These are phyloP conservation scores for Oxyria digyna DNA, from an alignment of 148 eudicot species.

Conservation along the genomic window DNA sequence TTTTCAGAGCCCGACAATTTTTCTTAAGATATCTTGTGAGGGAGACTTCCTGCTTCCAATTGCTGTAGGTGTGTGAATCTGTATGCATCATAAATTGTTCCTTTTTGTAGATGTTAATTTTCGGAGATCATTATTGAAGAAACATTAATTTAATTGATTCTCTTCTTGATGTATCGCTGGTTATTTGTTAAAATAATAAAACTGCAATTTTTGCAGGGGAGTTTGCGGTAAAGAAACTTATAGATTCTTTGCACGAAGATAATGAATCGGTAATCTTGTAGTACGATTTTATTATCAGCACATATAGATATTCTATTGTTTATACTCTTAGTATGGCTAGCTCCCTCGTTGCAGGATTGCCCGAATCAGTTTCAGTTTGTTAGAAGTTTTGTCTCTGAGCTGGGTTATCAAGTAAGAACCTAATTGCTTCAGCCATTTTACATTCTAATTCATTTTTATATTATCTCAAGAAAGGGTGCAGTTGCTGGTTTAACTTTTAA, in stretches of 20 bases:
- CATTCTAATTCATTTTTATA: background rate
- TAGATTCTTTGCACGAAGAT: slow-evolving; percentile 44
- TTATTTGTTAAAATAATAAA: background rate
- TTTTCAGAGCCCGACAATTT: slow-evolving; percentile 58
- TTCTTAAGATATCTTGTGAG: slow-evolving; percentile 71
- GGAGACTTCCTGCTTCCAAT: slow-evolving; percentile 69
- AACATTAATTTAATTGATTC: background rate
- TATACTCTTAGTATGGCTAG: background rate
- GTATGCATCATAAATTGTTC: background rate
- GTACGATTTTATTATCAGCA: background rate
- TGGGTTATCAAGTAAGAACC: slow-evolving; percentile 49
- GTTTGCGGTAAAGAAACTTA: slow-evolving; percentile 51
- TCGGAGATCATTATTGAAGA: background rate
- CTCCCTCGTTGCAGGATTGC: slow-evolving; percentile 34
- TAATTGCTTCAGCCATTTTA: slow-evolving; percentile 1
- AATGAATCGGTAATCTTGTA: slow-evolving; percentile 31
- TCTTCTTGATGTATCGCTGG: background rate
- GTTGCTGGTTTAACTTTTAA: background rate
- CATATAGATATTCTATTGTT: background rate
- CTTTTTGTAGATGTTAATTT: background rate
- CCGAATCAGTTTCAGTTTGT: slow-evolving; percentile 45
- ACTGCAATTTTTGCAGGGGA: slow-evolving; percentile 38
- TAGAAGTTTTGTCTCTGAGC: slow-evolving; percentile 30
- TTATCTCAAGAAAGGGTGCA: no score
- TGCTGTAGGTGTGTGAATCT: slow-evolving; percentile 45